Conservation (phyloP, 257 asterid genomes). For the Nyctanthes arbortristis region DNA sequence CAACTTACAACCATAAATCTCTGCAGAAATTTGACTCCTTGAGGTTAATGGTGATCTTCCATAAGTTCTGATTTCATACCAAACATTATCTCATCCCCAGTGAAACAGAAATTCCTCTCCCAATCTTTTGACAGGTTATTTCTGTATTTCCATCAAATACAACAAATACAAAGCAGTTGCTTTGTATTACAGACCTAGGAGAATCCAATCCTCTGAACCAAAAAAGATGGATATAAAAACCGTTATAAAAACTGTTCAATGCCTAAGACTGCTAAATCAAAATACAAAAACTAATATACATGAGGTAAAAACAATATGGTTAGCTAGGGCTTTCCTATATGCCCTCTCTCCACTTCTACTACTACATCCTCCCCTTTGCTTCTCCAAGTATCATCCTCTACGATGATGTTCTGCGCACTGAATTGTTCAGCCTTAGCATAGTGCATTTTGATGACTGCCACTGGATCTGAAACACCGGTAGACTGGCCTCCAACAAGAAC, state of each 20-base stretch:
- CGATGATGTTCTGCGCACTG: conserved; percentile 42
- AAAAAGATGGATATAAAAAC: conserved; percentile 33
- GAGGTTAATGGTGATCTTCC: neutral
- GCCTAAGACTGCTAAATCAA: conserved; percentile 50
- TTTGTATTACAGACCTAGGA: conserved; percentile 65
- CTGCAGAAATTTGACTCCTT: neutral
- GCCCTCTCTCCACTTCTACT: conserved; percentile 40
- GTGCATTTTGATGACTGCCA: conserved; percentile 79
- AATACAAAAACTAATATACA: conserved; percentile 63
- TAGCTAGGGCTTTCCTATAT: conserved; percentile 39
- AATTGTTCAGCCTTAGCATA: conserved; percentile 63
- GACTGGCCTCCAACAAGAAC: conserved; percentile 65
- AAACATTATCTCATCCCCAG: neutral
- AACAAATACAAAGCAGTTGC: conserved; percentile 76
- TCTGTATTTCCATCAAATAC: conserved; percentile 78
- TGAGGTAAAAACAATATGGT: conserved; percentile 41
- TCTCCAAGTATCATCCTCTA: conserved; percentile 73
- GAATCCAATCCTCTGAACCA: conserved; percentile 39
- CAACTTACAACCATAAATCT: conserved; percentile 20
- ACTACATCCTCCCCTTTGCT: conserved; percentile 71
- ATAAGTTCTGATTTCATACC: neutral
- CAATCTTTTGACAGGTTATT: conserved; percentile 53
- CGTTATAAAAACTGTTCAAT: conserved; percentile 38
- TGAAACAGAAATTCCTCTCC: conserved; percentile 31
- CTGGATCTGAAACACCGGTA: conserved; percentile 75